Evolutionary conservation across 192 early-diverging fungal genomes (phyloP).

Genomic region (Coemansia sp.): DNA sequence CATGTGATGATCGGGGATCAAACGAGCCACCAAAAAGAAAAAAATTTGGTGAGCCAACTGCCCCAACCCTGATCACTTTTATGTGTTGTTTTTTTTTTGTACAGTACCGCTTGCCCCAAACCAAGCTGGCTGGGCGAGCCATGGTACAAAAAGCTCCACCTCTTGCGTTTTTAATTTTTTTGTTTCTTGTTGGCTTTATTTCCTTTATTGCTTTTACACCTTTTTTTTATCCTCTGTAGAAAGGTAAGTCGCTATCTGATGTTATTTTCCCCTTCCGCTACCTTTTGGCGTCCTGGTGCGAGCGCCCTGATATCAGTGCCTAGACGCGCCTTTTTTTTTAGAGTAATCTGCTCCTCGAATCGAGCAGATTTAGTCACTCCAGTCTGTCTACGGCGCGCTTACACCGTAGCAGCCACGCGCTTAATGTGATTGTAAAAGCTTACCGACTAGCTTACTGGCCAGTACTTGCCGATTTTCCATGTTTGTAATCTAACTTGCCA

Average conservation of each 20-base stretch:
- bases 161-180: slow-evolving; percentile 9
- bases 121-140: slow-evolving; percentile 12
- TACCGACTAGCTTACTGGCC: background rate
- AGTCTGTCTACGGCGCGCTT: background rate
- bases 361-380: background rate
- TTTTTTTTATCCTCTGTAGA: slow-evolving; percentile 21
- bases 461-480: background rate
- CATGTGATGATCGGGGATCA: slow-evolving; percentile 15
- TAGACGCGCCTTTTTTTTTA: slow-evolving; percentile 7
- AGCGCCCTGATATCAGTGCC: background rate
- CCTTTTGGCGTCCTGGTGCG: background rate
- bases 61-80: slow-evolving; percentile 12
- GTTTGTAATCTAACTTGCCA: slow-evolving; percentile 4
- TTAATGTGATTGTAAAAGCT: background rate
- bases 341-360: slow-evolving; percentile 20
- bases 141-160: background rate
- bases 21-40: slow-evolving; percentile 12
- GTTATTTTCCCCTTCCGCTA: background rate
- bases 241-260: slow-evolving; percentile 19
- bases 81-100: slow-evolving; percentile 11
- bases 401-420: background rate
- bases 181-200: slow-evolving; percentile 15
- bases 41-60: slow-evolving; percentile 22
- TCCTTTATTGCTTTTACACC: slow-evolving; percentile 19
- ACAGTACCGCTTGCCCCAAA: background rate